Percentiles rank a stretch among this genome's conserved stretches.
phyloP scores from a whole-genome alignment of 768 basidiomycete genomes.

The Suillus plorans region DNA sequence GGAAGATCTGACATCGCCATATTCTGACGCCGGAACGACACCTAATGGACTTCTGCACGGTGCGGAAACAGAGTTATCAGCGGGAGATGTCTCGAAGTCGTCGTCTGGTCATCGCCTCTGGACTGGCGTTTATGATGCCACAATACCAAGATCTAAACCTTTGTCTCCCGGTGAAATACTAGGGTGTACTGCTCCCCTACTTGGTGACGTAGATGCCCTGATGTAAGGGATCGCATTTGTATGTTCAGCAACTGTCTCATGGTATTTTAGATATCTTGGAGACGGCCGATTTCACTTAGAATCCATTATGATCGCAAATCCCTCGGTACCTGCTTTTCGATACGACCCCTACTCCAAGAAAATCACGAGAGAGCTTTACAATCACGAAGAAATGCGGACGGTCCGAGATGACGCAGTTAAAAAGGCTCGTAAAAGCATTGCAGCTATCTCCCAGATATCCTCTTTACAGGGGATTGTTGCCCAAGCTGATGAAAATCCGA shows the following conservation, averaged over 20 bases:
- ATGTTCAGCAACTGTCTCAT: not conserved
- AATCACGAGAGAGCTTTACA: conserved; percentile 88
- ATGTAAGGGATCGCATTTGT: conserved; percentile 52
- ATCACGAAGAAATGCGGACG: conserved; percentile 83
- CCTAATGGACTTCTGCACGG: conserved; percentile 17
- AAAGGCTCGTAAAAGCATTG: conserved; percentile 66
- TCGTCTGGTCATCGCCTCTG: conserved; percentile 34
- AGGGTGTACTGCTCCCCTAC: conserved; percentile 90
- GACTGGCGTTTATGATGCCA: conserved; percentile 68
- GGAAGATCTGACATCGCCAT: conserved; percentile 63
- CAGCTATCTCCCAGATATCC: conserved; percentile 20
- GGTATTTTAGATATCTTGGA: conserved; percentile 76
- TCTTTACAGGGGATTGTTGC: conserved; percentile 8
- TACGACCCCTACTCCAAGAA: conserved; percentile 99
- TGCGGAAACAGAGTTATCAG: conserved; percentile 1
- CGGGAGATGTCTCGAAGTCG: not conserved
- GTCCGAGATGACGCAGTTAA: conserved; percentile 75
- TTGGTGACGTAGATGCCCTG: conserved; percentile 83
- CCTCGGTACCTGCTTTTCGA: conserved; percentile 88
- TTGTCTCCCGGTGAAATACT: conserved; percentile 95
- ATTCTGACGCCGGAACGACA: conserved; percentile 14
- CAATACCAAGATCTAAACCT: conserved; percentile 85
- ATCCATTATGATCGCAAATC: conserved; percentile 99
- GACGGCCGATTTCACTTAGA: conserved; percentile 98
- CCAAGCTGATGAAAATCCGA: conserved; percentile 7